phyloP scores from a whole-genome alignment of 768 basidiomycete genomes.

The Kwoniella sp. region DNA sequence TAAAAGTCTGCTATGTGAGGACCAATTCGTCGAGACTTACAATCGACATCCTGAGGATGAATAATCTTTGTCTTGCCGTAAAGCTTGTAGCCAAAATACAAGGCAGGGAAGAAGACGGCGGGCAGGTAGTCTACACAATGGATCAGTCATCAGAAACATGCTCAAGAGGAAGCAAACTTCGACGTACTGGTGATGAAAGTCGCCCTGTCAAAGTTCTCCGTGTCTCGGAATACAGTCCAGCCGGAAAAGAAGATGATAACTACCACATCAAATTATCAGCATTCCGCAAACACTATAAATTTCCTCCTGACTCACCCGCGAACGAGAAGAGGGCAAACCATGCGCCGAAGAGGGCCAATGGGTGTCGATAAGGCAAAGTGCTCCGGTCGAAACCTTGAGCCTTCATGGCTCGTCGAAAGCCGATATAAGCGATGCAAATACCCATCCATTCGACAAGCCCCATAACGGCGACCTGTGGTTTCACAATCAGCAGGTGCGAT shows the following conservation, averaged over 20 bases:
- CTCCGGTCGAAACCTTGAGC: slow-evolving; percentile 74
- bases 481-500: no score
- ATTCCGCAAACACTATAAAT: background rate
- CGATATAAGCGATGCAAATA: slow-evolving; percentile 73
- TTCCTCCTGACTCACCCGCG: slow-evolving; percentile 15
- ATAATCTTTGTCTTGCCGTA: slow-evolving; percentile 61
- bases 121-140: slow-evolving; percentile 63
- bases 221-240: slow-evolving; percentile 61
- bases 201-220: slow-evolving; percentile 61
- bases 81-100: slow-evolving; percentile 69
- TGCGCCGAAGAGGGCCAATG: slow-evolving; percentile 45
- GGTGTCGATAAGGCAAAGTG: slow-evolving; percentile 72
- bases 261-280: slow-evolving; percentile 4
- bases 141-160: background rate
- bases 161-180: background rate
- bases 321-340: slow-evolving; percentile 54
- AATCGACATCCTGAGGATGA: slow-evolving; percentile 78
- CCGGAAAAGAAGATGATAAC: slow-evolving; percentile 53
- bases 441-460: slow-evolving; percentile 75
- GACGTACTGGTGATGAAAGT: slow-evolving; percentile 69
- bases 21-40: no score
- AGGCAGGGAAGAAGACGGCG: slow-evolving; percentile 62
- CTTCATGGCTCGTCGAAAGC: slow-evolving; percentile 79
- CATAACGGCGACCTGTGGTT: slow-evolving; percentile 56
- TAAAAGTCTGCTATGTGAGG: background rate